A percentile compares a stretch with the other conserved stretches of the same genome.
Evolutionary conservation across 2,329 filamentous ascomycete species (phyloP).

Genomic region (Fusarium chlamydosporum): DNA sequence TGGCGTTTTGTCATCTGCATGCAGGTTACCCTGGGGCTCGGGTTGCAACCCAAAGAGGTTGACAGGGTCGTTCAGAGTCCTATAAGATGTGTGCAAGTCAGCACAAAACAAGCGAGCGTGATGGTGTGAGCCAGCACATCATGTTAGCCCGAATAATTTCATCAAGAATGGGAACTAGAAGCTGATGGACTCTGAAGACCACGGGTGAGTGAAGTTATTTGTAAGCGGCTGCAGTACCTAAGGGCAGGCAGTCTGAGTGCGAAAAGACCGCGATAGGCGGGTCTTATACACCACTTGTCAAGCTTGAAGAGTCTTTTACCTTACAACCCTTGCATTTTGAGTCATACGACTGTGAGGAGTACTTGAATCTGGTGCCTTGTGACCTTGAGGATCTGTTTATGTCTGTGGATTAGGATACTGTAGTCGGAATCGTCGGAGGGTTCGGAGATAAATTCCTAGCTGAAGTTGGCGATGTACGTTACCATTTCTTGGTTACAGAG

Average conservation of each 20-base stretch:
- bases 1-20: background rate
- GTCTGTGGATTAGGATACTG: conserved; percentile 4
- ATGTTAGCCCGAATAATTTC: background rate
- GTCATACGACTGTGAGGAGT: conserved; percentile 15
- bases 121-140: conserved; percentile 10
- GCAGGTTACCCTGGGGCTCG: background rate
- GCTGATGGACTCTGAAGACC: background rate
- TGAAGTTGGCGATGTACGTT: background rate
- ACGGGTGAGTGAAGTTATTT: background rate
- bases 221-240: background rate
- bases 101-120: background rate
- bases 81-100: conserved; percentile 13
- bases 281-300: conserved; percentile 2
- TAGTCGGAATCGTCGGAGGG: conserved; percentile 29
- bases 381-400: conserved; percentile 18
- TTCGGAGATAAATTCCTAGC: conserved; percentile 22
- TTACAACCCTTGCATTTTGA: conserved; percentile 20
- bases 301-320: background rate
- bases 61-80: conserved; percentile 1
- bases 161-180: background rate
- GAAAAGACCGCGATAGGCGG: background rate
- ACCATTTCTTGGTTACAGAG: conserved; percentile 1
- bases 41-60: background rate
- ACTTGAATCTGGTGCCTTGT: conserved; percentile 16
- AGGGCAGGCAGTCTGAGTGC: background rate